Evolutionary conservation across 2,329 filamentous ascomycete species (phyloP), one percentile per base, ranked within the genome.

Genomic region (Hypomyces rosellus): DNA sequence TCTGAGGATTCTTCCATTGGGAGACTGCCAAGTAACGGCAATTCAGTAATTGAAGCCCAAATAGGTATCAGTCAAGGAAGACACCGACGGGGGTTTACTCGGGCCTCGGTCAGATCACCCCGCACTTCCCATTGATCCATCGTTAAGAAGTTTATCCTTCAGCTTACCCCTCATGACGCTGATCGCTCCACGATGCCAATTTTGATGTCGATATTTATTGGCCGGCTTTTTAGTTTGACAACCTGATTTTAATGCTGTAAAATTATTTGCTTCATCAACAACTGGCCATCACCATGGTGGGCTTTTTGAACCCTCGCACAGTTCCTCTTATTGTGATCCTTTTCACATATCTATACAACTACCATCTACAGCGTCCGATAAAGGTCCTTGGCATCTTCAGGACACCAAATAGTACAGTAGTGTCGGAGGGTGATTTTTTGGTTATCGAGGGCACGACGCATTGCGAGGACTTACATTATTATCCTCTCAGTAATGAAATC

Each of bases 401-500:
- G 13, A 48, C 46, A 8, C 54, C 56, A 3, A 46, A 38, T 5
- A 61, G 56, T 12, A 65, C 59, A 0, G 14, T 50, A 1, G n/a
- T 64, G 5, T 25, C 51, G 5, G 38, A 49, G 3, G 53, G 65
- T 4, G 65, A 69, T 18, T 58, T 77, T 1, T 56, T 70, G 5
- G 53, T 59, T 9, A 77, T 84, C 9, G 61, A 70, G 0, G 74
- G 79, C 54, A 83, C 81, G 0, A 60, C 69, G 3, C 69, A 78
- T 14, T 84, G 81, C 58, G 82, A 85, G 56, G 81, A 85, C 53
- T 44, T 85, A 3, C 80, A 84, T 57, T 72, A 80, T 49, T 74
- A 83, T 53, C 59, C 59, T 1, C 61, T 70, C 0, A 75, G 72
- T 14, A 69, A 73, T 0, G 51, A 72, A 7, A 61, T 85, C 1